A percentile compares a stretch with the other conserved stretches of the same genome.
These are phyloP conservation scores for Naganishia liquefaciens DNA, from an alignment of 1,284 basidiomycete species.

Conservation along the genomic window DNA sequence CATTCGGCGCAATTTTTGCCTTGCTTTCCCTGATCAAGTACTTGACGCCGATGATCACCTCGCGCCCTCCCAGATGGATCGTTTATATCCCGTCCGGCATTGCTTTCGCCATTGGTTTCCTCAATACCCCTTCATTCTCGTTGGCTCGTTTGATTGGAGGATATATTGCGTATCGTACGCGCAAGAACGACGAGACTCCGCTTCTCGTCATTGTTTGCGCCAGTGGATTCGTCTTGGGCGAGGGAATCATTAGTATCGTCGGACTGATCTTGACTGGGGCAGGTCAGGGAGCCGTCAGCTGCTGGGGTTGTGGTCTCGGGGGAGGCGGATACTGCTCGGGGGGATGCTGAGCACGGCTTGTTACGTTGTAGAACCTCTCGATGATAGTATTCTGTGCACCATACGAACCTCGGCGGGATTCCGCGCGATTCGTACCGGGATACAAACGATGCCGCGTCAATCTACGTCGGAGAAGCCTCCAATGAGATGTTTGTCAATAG, in stretches of 20 bases:
- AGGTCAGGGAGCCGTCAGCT: constrained; percentile 74
- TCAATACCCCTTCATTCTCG: constrained; percentile 94
- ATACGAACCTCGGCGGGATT: too few relatives aligned
- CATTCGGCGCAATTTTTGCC: constrained; percentile 71
- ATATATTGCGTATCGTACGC: constrained; percentile 70
- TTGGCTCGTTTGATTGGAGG: constrained; percentile 89
- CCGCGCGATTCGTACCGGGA: too few relatives aligned
- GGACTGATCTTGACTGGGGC: constrained; percentile 72
- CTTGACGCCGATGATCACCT: constrained; percentile 54
- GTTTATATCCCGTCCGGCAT: constrained; percentile 85
- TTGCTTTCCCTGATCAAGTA: constrained; percentile 69
- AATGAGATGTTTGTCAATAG: too few relatives aligned
- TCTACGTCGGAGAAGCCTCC: too few relatives aligned
- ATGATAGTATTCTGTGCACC: too few relatives aligned
- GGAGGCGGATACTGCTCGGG: constrained; percentile 58
- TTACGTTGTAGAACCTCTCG: too few relatives aligned
- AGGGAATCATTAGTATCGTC: constrained; percentile 81
- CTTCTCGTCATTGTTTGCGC: constrained; percentile 78
- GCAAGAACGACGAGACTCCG: constrained; percentile 62
- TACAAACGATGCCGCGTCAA: too few relatives aligned
- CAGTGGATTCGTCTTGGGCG: constrained; percentile 91
- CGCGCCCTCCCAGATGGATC: constrained; percentile 50
- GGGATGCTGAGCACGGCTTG: constrained; percentile 37
- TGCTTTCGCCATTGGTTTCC: constrained; percentile 75
- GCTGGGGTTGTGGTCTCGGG: constrained; percentile 71